Evolutionary conservation across 805 yeast species (phyloP), one percentile per base, ranked within the genome.

Genomic region (Ogataea henricii): DNA sequence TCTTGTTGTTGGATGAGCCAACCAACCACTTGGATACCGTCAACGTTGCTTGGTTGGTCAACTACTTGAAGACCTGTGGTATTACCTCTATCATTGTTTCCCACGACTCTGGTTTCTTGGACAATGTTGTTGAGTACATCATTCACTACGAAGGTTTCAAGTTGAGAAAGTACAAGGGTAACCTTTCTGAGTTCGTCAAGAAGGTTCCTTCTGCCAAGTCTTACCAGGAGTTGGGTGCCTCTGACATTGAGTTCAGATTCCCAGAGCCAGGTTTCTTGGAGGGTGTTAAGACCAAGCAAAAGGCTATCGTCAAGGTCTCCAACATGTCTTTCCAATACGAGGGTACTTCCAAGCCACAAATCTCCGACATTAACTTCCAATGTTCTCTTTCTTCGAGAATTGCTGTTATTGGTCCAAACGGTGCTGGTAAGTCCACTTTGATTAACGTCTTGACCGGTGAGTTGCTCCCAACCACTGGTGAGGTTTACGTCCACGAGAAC

Each of bases 221-320:
- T 64, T 94, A 94, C 87, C 90, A 89, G 81, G 98, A 92, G 80
- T 83, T 94, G 68, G 96, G 96, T 71, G 97, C 97, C 68, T 92
- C 99, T 62, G 97, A 89, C 71, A 76, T 91, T 67, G 96, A 91
- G 78, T 94, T 94, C 86, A 74, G 69, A 63, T 94, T 94, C 97
- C 99, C 99, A 73, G 97, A 88, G 79, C 99, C 99, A 76, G 99
- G 99, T 88, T 92, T 86, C 96, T 85, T 94, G 70, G 98, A 94
- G 83, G 99, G 99, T 89, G 99, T 94, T 69, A 94, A 94, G 90
- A 94, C 99, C 71, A 94, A 94, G 83, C 98, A 92, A 81, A 92
- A 92, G 82, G 99, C 99, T 71, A 94, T 94, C 76, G 98, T 94
- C 70, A 94, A 94, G 84, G 98, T 94, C 61, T 78, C 89, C 57